Evolutionary conservation across 2,329 filamentous ascomycete species (phyloP).

Genomic region (Metarhizium humberi): DNA sequence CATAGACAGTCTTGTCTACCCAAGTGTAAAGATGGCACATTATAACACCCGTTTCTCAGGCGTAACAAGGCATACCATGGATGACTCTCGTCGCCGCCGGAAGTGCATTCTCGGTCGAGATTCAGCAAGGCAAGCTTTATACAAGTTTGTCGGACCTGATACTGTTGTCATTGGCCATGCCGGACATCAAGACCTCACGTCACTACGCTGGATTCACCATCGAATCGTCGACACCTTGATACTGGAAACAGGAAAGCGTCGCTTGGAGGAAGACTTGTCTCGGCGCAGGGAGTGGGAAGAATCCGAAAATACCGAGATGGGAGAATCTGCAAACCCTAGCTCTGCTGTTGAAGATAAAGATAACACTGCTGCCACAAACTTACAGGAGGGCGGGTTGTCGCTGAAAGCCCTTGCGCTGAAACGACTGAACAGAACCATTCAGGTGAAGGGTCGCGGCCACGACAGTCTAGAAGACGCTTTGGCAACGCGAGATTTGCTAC

Average conservation of each 20-base stretch:
- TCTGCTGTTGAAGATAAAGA: background rate
- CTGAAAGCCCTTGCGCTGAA: conserved; percentile 29
- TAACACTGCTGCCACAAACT: background rate
- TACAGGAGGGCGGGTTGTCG: conserved; percentile 16
- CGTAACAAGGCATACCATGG: conserved; percentile 30
- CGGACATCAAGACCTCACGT: conserved; percentile 30
- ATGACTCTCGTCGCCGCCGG: conserved; percentile 19
- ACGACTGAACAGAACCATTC: conserved; percentile 30
- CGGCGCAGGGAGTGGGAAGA: conserved; percentile 2
- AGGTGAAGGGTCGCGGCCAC: conserved; percentile 24
- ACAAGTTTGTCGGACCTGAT: conserved; percentile 31
- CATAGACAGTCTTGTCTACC: conserved; percentile 41
- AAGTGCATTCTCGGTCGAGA: conserved; percentile 31
- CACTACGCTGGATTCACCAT: conserved; percentile 38
- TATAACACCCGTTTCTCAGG: conserved; percentile 43
- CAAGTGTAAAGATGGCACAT: conserved; percentile 34
- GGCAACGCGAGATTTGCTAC: conserved; percentile 30
- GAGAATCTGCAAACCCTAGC: conserved; percentile 1
- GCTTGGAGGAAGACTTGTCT: conserved; percentile 3
- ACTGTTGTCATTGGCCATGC: conserved; percentile 42
- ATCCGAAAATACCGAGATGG: conserved; percentile 2
- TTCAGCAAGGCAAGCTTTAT: conserved; percentile 31
- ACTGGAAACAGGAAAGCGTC: conserved; percentile 17
- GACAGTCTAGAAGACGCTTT: conserved; percentile 37
- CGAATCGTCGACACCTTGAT: conserved; percentile 35